Percentiles rank a stretch among this genome's conserved stretches.
These are phyloP conservation scores for Podochytrium sp. DNA, from an alignment of 192 early-diverging fungal genomes.

Conservation along the genomic window DNA sequence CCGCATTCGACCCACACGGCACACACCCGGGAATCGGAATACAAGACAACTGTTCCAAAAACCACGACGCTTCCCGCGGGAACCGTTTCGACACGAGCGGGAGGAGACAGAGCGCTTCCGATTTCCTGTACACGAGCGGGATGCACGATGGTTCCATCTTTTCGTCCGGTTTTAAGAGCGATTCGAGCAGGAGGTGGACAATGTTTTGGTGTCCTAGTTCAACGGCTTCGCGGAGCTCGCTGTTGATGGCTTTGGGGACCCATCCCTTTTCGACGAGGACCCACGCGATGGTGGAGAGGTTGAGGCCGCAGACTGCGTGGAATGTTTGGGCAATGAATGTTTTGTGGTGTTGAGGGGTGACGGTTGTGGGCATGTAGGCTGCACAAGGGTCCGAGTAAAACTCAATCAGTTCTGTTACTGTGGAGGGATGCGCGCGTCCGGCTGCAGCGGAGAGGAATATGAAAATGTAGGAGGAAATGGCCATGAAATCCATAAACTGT, in stretches of 20 bases:
- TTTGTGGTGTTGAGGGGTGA: slow-evolving; percentile 30
- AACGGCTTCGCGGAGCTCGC: slow-evolving; percentile 31
- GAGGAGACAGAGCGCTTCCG: slow-evolving; percentile 35
- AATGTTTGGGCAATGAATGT: slow-evolving; percentile 38
- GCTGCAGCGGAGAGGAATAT: slow-evolving; percentile 38
- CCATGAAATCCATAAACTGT: slow-evolving; percentile 28
- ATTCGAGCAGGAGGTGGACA: slow-evolving; percentile 42
- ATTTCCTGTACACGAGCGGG: slow-evolving; percentile 42
- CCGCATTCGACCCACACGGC: slow-evolving; percentile 33
- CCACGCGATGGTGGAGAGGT: slow-evolving; percentile 42
- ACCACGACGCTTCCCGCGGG: slow-evolving; percentile 47
- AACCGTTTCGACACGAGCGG: slow-evolving; percentile 42
- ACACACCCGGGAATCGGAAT: slow-evolving; percentile 47
- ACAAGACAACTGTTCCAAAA: slow-evolving; percentile 43
- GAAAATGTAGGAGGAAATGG: slow-evolving; percentile 37
- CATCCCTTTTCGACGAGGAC: slow-evolving; percentile 40
- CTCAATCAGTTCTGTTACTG: slow-evolving; percentile 38
- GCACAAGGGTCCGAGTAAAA: slow-evolving; percentile 39
- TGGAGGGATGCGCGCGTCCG: slow-evolving; percentile 31
- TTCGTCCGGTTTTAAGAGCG: slow-evolving; percentile 42
- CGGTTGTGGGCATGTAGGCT: slow-evolving; percentile 20
- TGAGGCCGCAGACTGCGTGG: slow-evolving; percentile 37
- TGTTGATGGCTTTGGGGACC: slow-evolving; percentile 34
- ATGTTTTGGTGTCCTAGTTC: slow-evolving; percentile 47
- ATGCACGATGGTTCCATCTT: slow-evolving; percentile 35